Conservation (phyloP, 805 yeast genomes). For the Ogataea henricii region DNA sequence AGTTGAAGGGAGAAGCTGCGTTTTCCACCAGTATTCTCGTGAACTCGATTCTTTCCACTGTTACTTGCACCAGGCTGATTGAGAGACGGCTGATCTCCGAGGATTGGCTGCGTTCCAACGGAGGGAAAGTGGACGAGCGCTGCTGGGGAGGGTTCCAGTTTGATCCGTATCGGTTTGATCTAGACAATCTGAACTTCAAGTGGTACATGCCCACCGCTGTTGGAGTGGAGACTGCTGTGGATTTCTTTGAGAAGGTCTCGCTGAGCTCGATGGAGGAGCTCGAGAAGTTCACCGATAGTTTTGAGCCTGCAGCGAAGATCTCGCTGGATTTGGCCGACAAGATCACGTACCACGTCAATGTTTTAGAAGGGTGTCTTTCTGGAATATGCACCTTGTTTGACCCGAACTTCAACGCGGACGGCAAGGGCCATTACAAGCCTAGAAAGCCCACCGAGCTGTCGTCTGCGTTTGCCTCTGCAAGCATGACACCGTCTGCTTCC, state of each 20-base stretch:
- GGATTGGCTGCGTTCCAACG: conserved; percentile 39
- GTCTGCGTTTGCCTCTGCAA: not conserved
- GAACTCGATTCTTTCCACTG: conserved; percentile 60
- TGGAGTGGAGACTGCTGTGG: conserved; percentile 63
- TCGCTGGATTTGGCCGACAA: conserved; percentile 29
- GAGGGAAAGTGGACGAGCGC: conserved; percentile 42
- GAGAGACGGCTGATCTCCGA: conserved; percentile 59
- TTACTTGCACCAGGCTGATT: conserved; percentile 59
- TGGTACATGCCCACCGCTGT: conserved; percentile 74
- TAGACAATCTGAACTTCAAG: conserved; percentile 52
- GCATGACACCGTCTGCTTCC: conserved; percentile 28
- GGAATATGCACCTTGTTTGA: conserved; percentile 76
- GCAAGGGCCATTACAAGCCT: conserved; percentile 29
- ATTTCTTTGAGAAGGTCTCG: conserved; percentile 53
- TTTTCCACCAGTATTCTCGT: conserved; percentile 60
- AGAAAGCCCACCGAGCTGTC: conserved; percentile 3
- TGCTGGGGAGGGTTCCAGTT: conserved; percentile 81
- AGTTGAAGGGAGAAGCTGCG: conserved; percentile 58
- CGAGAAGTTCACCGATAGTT: conserved; percentile 51
- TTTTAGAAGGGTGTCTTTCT: conserved; percentile 44
- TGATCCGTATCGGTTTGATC: conserved; percentile 48
- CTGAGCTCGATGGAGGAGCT: conserved; percentile 46
- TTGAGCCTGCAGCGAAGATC: conserved; percentile 46
- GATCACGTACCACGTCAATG: conserved; percentile 24
- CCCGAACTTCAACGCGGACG: conserved; percentile 49